Evolutionary conservation across 164 flowering plant species (phyloP).

Genomic region (Chimonanthus salicifolius): DNA sequence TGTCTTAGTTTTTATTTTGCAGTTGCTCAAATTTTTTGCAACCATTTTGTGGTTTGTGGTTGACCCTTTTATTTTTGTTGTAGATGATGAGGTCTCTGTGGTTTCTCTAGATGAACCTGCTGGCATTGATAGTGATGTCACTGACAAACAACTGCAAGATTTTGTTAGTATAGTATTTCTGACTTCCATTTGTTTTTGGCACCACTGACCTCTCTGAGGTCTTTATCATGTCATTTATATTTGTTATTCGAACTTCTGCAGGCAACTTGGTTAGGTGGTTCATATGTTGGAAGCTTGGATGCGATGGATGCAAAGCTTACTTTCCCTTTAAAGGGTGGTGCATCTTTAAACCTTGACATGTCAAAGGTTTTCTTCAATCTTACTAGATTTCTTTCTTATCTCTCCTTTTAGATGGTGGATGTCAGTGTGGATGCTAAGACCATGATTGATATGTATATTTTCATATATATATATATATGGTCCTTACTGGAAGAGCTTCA

Average conservation of each 20-base stretch:
- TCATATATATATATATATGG: background rate
- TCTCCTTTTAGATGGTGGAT: background rate
- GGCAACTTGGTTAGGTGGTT: slow-evolving; percentile 89
- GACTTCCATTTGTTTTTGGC: background rate
- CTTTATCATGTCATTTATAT: slow-evolving; percentile 3
- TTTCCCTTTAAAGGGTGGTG: slow-evolving; percentile 47
- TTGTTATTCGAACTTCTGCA: slow-evolving; percentile 12
- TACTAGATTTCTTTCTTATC: background rate
- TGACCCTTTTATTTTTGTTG: slow-evolving; percentile 2
- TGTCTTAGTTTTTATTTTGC: background rate
- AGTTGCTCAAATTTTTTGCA: background rate
- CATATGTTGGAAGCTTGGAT: slow-evolving; percentile 43
- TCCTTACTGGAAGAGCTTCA: slow-evolving; percentile 5
- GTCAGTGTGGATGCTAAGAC: background rate
- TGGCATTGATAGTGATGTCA: slow-evolving; percentile 25
- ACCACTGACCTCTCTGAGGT: background rate
- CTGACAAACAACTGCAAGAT: slow-evolving; percentile 49
- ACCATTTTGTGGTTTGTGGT: background rate
- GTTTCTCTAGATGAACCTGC: slow-evolving; percentile 42
- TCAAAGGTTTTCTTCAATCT: slow-evolving; percentile 48
- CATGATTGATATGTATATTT: no score
- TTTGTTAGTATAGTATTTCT: slow-evolving; percentile 44
- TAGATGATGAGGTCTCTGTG: slow-evolving; percentile 61
- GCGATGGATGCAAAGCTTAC: slow-evolving; percentile 50
- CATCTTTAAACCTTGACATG: slow-evolving; percentile 51